These are phyloP conservation scores for Linanthus parryae DNA, from an alignment of 148 eudicot species.

Conservation along the genomic window DNA sequence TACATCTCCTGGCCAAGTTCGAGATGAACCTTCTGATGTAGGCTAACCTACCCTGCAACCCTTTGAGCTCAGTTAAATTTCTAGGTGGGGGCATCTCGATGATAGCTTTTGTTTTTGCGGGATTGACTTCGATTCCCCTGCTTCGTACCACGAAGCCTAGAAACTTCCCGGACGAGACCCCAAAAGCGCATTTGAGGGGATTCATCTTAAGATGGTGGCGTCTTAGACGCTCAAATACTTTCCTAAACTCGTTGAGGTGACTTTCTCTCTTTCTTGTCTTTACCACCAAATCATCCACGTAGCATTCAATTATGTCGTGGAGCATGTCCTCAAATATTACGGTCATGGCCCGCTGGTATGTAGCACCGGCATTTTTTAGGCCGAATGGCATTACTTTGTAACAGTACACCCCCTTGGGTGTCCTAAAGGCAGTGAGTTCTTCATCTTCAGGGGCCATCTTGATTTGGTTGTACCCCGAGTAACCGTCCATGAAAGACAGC, in stretches of 20 bases:
- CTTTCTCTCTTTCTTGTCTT: background rate
- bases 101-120: background rate
- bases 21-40: too few relatives aligned
- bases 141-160: background rate
- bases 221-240: background rate
- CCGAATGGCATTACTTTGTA: background rate
- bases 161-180: too few relatives aligned
- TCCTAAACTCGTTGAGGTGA: background rate
- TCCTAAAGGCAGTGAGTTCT: background rate
- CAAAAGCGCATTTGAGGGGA: background rate
- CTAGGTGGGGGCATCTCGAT: background rate
- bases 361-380: too few relatives aligned
- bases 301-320: background rate
- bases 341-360: background rate
- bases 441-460: background rate
- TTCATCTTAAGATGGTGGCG: background rate
- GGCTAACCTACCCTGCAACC: too few relatives aligned
- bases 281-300: background rate
- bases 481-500: background rate
- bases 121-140: background rate
- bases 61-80: too few relatives aligned
- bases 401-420: background rate
- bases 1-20: background rate
- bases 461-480: background rate
- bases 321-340: background rate